Evolutionary conservation across 2,329 filamentous ascomycete species (phyloP).

Genomic region (Aaosphaeria arxii): DNA sequence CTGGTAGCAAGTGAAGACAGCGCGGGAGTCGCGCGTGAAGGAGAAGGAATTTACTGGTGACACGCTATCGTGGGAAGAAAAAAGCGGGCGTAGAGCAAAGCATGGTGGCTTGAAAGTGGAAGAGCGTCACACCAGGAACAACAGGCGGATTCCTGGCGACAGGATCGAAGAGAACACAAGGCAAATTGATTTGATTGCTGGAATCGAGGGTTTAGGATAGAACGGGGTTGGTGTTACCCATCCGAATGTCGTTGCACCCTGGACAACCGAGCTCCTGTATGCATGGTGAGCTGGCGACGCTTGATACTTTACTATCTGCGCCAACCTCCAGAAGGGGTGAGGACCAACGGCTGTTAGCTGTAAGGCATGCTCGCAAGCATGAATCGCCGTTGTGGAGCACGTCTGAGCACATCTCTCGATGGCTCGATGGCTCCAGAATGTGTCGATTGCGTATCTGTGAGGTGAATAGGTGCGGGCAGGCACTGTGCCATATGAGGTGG

Average conservation of each 20-base stretch:
- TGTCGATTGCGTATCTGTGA: too few relatives aligned
- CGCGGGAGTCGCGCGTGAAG: constrained; percentile 34
- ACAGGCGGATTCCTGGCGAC: constrained; percentile 27
- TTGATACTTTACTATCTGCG: constrained; percentile 36
- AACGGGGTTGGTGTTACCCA: constrained; percentile 36
- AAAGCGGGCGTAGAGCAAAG: constrained; percentile 20
- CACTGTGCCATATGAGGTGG: too few relatives aligned
- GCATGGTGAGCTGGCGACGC: constrained; percentile 38
- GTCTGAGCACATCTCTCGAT: constrained; percentile 6
- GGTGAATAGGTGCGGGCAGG: too few relatives aligned
- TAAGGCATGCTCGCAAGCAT: constrained; percentile 28
- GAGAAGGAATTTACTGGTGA: constrained; percentile 25
- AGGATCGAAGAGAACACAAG: constrained; percentile 16
- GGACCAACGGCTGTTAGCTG: constrained; percentile 37
- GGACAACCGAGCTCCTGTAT: constrained; percentile 34
- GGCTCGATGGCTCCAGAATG: too few relatives aligned
- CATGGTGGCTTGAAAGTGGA: constrained; percentile 30
- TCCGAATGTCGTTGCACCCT: constrained; percentile 23
- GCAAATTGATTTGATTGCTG: constrained; percentile 29
- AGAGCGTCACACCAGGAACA: constrained; percentile 31
- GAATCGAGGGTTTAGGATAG: constrained; percentile 30
- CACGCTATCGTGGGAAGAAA: constrained; percentile 32
- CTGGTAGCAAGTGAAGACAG: constrained; percentile 1
- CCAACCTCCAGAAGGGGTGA: constrained; percentile 29
- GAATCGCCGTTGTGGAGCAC: constrained; percentile 30